Evolutionary conservation across 2,329 filamentous ascomycete genomes (phyloP).

Genomic region (Colletotrichum somersetense): DNA sequence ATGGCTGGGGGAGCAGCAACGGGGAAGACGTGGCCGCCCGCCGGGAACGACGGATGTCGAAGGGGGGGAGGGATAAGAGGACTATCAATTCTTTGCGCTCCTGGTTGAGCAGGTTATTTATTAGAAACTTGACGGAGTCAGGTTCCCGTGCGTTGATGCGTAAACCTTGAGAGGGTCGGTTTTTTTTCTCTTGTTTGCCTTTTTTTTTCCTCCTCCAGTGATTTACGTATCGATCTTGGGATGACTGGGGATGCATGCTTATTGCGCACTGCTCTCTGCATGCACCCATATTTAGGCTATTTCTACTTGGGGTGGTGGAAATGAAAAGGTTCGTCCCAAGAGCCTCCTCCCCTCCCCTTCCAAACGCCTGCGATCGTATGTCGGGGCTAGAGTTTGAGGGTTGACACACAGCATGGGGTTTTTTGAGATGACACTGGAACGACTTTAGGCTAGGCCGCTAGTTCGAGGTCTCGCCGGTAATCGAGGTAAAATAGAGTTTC

Average conservation of each 20-base stretch:
- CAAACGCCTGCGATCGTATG: background rate
- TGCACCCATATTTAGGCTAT: background rate
- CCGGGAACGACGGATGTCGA: too few relatives aligned
- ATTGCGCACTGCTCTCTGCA: background rate
- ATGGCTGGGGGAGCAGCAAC: too few relatives aligned
- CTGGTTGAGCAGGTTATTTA: background rate
- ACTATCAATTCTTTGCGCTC: background rate
- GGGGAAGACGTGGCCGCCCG: too few relatives aligned
- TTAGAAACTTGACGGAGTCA: background rate
- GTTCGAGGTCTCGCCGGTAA: background rate
- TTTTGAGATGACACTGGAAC: background rate
- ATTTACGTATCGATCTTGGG: background rate
- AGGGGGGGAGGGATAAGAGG: too few relatives aligned
- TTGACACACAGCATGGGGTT: background rate
- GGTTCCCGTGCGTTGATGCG: background rate
- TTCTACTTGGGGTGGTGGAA: background rate
- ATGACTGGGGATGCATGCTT: background rate
- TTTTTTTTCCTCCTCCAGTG: background rate
- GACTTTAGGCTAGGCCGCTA: background rate
- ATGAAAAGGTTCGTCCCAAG: constrained; percentile 9
- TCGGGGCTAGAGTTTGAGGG: background rate
- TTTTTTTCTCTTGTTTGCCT: background rate
- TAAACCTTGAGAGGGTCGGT: background rate
- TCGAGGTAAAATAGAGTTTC: background rate
- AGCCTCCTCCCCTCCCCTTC: background rate